Evolutionary conservation across 2,329 filamentous ascomycete genomes (phyloP), one percentile per base, ranked within the genome.

Genomic region (Cryoendolithus antarcticus): DNA sequence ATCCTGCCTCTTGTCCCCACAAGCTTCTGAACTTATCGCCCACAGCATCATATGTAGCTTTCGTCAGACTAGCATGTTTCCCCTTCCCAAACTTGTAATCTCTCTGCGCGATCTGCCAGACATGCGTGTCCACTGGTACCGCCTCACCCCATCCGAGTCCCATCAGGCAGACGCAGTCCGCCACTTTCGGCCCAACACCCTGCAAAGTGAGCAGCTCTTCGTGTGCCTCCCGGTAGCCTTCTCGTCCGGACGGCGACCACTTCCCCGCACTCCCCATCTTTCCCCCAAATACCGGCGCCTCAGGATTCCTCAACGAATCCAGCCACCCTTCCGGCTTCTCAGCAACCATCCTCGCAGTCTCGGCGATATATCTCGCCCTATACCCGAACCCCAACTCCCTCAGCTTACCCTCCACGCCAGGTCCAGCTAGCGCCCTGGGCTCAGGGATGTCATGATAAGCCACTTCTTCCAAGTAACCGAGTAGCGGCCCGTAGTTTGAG

Each of bases 71-170:
- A 55, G 86, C 89, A 45, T 82, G 71, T 55, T 85, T 89, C 7
- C 75, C 77, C 52, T 79, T 84, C 5, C 85, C 84, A 52, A 98
- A 93, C 43, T 80, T 86, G 64, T 98, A 98, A 60, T 98, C 91
- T 38, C 91, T 73, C 59, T 93, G 85, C 1, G 91, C 93, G 55
- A 98, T 96, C 65, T 96, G 88, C 89, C 88, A 96, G 9, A 98
- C 86, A 62, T 98, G 93, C 1, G 93, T 98, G 60, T 98, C 91
- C 24, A 98, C 84, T 0, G 91, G 91, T 1, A 98, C 88, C 2
- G 88, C 80, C 62, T 96, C 89, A 27, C 82, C 82, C 89, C 93
- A 98, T 21, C 88, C 89, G 9, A 98, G 65, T 0, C 93, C 93
- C 82, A 98, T 95, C 12, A 98, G 66, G 56, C 84, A 94, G 6